A percentile compares a stretch with the other conserved stretches of the same genome.
phyloP scores from a whole-genome alignment of 2,329 filamentous ascomycete genomes.

The Penicillium sp. region DNA sequence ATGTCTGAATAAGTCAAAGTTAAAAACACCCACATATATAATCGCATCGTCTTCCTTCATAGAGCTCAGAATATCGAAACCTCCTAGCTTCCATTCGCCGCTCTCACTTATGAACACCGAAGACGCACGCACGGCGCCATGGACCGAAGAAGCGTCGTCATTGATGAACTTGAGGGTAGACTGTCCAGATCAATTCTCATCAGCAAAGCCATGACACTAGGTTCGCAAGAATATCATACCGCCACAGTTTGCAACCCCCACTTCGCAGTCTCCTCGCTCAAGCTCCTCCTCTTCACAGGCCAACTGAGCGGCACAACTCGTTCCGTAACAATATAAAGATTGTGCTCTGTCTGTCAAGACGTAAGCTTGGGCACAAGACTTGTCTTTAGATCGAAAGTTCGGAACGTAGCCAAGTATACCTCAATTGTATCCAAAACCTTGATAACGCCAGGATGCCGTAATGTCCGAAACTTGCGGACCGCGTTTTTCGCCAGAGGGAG shows the following conservation, averaged over 20 bases:
- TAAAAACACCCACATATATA: slow-evolving; percentile 66
- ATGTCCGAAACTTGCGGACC: slow-evolving; percentile 85
- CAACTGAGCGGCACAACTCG: slow-evolving; percentile 81
- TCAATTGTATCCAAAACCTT: slow-evolving; percentile 94
- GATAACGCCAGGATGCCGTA: slow-evolving; percentile 91
- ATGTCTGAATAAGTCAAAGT: background rate
- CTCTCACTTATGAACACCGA: slow-evolving; percentile 94
- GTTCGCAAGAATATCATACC: slow-evolving; percentile 46
- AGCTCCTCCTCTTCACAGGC: slow-evolving; percentile 83
- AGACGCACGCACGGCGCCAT: slow-evolving; percentile 79
- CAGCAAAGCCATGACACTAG: background rate
- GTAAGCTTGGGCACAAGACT: slow-evolving; percentile 13
- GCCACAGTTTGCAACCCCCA: slow-evolving; percentile 90
- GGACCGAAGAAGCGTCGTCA: slow-evolving; percentile 84
- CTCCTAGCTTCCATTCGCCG: slow-evolving; percentile 95
- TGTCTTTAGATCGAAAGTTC: background rate
- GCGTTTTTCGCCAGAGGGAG: slow-evolving; percentile 90
- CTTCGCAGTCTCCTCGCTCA: slow-evolving; percentile 90
- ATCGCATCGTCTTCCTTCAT: slow-evolving; percentile 94
- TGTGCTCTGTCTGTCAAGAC: slow-evolving; percentile 73
- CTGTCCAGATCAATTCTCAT: slow-evolving; percentile 41
- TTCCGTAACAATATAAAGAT: slow-evolving; percentile 96
- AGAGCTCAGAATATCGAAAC: slow-evolving; percentile 89
- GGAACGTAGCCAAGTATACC: slow-evolving; percentile 50
- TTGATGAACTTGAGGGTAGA: slow-evolving; percentile 96